Percentiles rank a stretch among this genome's conserved stretches.
phyloP scores from a whole-genome alignment of 768 basidiomycete genomes.

The Naganishia antarctica region DNA sequence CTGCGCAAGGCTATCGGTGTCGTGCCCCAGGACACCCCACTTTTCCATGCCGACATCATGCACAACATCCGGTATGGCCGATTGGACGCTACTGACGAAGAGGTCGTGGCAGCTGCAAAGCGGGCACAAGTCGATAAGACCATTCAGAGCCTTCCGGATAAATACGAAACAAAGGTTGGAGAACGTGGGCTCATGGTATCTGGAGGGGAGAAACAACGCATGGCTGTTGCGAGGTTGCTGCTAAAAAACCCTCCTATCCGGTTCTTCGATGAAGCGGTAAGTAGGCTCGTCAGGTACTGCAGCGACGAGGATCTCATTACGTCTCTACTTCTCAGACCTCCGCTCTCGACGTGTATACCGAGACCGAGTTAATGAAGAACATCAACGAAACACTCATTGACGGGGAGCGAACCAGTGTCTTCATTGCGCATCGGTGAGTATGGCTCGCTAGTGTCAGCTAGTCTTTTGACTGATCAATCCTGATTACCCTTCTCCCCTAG shows the following conservation, averaged over 20 bases:
- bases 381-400: constrained; percentile 73
- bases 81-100: constrained; percentile 78
- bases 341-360: constrained; percentile 89
- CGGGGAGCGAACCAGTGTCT: constrained; percentile 82
- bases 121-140: constrained; percentile 84
- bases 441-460: not conserved
- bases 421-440: constrained; percentile 76
- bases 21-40: constrained; percentile 94
- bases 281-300: constrained; percentile 41
- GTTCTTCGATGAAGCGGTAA: constrained; percentile 96
- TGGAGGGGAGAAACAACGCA: constrained; percentile 94
- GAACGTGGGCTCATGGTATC: constrained; percentile 97
- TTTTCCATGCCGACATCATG: constrained; percentile 92
- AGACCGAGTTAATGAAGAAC: constrained; percentile 89
- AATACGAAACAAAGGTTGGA: constrained; percentile 85
- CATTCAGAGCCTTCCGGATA: constrained; percentile 72
- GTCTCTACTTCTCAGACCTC: constrained; percentile 71
- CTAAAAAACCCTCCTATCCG: constrained; percentile 91
- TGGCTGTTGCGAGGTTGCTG: constrained; percentile 87
- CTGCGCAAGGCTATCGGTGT: constrained; percentile 77
- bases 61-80: constrained; percentile 93
- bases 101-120: constrained; percentile 74
- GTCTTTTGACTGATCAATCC: not conserved
- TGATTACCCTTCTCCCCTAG: too few relatives aligned
- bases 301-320: not conserved